These are phyloP conservation scores for Fragaria ananassa DNA, from an alignment of 306 rosid species.

Conservation along the genomic window DNA sequence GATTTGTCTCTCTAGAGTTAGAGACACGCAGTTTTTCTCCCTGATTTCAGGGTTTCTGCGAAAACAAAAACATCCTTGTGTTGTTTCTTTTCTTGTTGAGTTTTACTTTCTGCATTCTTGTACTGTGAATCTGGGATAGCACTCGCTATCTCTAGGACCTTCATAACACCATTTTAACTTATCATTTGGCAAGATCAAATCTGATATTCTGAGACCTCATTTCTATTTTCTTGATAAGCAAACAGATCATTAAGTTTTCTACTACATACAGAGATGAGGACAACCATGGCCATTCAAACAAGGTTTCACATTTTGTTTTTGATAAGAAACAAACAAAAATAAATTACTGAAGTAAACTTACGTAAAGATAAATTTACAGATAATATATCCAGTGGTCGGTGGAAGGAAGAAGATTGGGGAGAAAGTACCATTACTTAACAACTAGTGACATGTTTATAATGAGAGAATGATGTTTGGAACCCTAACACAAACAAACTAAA, in stretches of 20 bases:
- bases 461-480: neutral
- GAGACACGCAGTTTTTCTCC: too few relatives aligned
- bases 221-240: neutral
- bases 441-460: neutral
- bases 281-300: neutral
- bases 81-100: too few relatives aligned
- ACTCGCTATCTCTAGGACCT: too few relatives aligned
- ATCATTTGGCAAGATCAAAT: conserved; percentile 1
- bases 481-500: neutral
- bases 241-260: conserved; percentile 1
- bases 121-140: too few relatives aligned
- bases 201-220: neutral
- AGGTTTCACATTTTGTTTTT: neutral
- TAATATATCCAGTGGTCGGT: neutral
- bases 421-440: neutral
- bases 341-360: neutral
- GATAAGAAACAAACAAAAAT: neutral
- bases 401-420: neutral
- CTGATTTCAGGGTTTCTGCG: too few relatives aligned
- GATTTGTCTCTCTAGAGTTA: too few relatives aligned
- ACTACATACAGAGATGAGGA: neutral
- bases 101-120: too few relatives aligned
- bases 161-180: neutral
- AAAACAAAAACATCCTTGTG: too few relatives aligned
- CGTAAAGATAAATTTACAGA: neutral